These are phyloP conservation scores for Phialophora chinensis DNA, from an alignment of 2,329 filamentous ascomycete genomes.

Conservation along the genomic window DNA sequence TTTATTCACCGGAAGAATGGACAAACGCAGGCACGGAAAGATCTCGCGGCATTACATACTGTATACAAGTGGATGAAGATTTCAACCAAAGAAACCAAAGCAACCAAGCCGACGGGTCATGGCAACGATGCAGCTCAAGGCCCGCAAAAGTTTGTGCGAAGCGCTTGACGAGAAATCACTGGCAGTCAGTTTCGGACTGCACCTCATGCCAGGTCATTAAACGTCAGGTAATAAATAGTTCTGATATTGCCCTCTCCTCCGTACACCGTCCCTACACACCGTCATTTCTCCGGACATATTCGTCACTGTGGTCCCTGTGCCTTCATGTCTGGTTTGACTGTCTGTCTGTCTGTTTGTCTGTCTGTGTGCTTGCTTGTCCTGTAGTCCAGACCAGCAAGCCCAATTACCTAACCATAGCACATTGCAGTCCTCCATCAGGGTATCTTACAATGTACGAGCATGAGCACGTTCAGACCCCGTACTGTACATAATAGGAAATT, in stretches of 20 bases:
- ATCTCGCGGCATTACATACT: no score
- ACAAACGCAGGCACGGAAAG: no score
- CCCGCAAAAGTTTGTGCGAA: background rate
- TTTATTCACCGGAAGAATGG: no score
- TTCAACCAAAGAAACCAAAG: no score
- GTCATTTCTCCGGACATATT: background rate
- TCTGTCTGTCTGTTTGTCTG: background rate
- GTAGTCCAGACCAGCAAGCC: background rate
- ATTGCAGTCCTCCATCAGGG: background rate
- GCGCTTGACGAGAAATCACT: no score
- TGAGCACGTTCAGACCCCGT: background rate
- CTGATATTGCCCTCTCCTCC: background rate
- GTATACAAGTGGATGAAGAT: no score
- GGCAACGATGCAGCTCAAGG: no score
- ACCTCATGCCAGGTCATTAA: no score
- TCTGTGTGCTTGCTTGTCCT: background rate
- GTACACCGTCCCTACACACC: background rate
- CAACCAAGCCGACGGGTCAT: no score
- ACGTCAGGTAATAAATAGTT: no score
- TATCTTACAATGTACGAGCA: background rate
- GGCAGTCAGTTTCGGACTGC: no score
- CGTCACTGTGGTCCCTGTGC: background rate
- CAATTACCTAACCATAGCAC: background rate
- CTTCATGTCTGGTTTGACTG: background rate
- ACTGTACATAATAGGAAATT: background rate